Percentiles rank a stretch among this genome's conserved stretches.
Conservation (phyloP, 2,329 filamentous ascomycete species). For the Berkeleyomyces basicola region DNA sequence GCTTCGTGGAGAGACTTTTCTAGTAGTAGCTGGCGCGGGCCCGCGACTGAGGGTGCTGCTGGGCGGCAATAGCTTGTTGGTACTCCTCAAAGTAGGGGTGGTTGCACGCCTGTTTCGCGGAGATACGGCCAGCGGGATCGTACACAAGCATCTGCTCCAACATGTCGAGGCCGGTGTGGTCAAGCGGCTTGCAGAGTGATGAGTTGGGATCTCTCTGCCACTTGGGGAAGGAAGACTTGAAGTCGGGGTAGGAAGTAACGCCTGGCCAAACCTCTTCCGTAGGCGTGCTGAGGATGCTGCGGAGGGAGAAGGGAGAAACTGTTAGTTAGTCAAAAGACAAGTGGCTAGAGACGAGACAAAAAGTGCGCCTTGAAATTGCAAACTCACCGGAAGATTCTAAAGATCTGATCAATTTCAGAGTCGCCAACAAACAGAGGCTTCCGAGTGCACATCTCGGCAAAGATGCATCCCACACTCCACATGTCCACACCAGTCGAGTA, state of each 20-base stretch:
- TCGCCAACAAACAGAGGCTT: constrained; percentile 88
- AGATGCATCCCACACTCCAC: constrained; percentile 91
- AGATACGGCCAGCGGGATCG: constrained; percentile 73
- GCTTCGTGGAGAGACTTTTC: constrained; percentile 19
- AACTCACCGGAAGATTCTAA: constrained; percentile 47
- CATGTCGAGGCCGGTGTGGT: constrained; percentile 53
- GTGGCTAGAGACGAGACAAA: neutral
- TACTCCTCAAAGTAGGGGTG: constrained; percentile 59
- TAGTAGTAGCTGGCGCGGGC: constrained; percentile 1
- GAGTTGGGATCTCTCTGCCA: constrained; percentile 57
- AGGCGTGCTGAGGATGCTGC: constrained; percentile 56
- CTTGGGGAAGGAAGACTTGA: constrained; percentile 82
- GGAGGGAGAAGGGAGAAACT: neutral
- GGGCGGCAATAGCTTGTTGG: constrained; percentile 3
- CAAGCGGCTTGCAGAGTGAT: constrained; percentile 54
- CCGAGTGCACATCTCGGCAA: constrained; percentile 89
- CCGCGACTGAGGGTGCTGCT: neutral
- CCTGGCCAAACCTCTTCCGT: constrained; percentile 73
- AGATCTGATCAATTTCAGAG: constrained; percentile 40
- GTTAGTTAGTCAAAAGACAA: neutral
- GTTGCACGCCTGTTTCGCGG: constrained; percentile 70
- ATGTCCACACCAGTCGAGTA: constrained; percentile 92
- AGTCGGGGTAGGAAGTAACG: constrained; percentile 87
- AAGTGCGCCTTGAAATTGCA: neutral
- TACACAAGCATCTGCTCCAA: constrained; percentile 61